Percentiles rank a stretch among this genome's conserved stretches.
These are phyloP conservation scores for Trametopsis cervina DNA, from an alignment of 768 basidiomycete species.

Conservation along the genomic window DNA sequence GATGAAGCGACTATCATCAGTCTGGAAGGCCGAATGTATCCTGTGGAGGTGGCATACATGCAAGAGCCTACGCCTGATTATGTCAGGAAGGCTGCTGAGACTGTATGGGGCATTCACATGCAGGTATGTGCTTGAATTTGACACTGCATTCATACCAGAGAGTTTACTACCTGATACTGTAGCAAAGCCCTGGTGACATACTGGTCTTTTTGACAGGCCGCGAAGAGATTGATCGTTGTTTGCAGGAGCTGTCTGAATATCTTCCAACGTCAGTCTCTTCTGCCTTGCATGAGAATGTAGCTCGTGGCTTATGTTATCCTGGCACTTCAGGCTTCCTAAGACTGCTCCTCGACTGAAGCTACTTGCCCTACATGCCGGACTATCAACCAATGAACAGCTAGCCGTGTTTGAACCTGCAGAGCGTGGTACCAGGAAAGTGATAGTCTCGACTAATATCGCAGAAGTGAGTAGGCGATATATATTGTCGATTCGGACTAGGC, in stretches of 20 bases:
- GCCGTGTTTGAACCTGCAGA: slow-evolving; percentile 74
- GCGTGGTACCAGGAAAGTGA: slow-evolving; percentile 78
- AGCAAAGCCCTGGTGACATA: slow-evolving; percentile 86
- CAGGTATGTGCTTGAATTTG: slow-evolving; percentile 43
- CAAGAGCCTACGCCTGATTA: slow-evolving; percentile 76
- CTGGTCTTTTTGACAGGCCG: slow-evolving; percentile 92
- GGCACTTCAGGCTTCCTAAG: slow-evolving; percentile 41
- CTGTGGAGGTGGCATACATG: slow-evolving; percentile 89
- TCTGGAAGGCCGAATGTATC: slow-evolving; percentile 91
- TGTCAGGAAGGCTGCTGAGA: slow-evolving; percentile 72
- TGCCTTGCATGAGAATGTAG: background rate
- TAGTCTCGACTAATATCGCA: slow-evolving; percentile 93
- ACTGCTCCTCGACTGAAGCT: slow-evolving; percentile 53
- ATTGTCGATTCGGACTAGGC: background rate
- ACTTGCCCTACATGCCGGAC: slow-evolving; percentile 82
- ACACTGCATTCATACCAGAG: too few relatives aligned
- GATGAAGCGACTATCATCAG: slow-evolving; percentile 81
- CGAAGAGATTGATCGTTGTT: slow-evolving; percentile 90
- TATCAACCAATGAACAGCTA: slow-evolving; percentile 84
- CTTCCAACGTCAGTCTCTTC: slow-evolving; percentile 51
- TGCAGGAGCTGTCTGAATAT: slow-evolving; percentile 76
- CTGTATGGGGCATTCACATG: slow-evolving; percentile 74
- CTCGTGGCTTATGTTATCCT: background rate
- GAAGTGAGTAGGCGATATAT: slow-evolving; percentile 42
- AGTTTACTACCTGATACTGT: too few relatives aligned